These are phyloP conservation scores for Venturia oleaginea DNA, from an alignment of 2,329 filamentous ascomycete species.

Conservation along the genomic window DNA sequence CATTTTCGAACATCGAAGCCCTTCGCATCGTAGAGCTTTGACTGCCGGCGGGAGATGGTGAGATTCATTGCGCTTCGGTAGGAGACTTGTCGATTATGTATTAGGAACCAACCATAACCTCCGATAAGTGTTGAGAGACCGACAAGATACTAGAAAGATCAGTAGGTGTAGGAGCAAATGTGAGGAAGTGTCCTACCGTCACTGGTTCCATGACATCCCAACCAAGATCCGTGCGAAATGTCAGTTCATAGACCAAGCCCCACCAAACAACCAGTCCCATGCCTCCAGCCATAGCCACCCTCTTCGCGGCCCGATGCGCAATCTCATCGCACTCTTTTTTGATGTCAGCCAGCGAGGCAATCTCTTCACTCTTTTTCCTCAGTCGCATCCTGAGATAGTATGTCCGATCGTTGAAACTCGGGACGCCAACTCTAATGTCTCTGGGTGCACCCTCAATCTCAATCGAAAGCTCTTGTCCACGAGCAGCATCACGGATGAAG, in stretches of 20 bases:
- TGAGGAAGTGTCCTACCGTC: slow-evolving; percentile 34
- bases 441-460: slow-evolving; percentile 62
- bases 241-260: slow-evolving; percentile 64
- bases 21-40: slow-evolving; percentile 62
- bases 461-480: slow-evolving; percentile 75
- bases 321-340: slow-evolving; percentile 74
- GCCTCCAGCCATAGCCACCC: slow-evolving; percentile 73
- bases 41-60: slow-evolving; percentile 71
- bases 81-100: slow-evolving; percentile 80
- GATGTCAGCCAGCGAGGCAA: slow-evolving; percentile 60
- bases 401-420: slow-evolving; percentile 82
- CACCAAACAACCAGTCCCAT: slow-evolving; percentile 67
- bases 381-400: slow-evolving; percentile 75
- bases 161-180: background rate
- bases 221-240: slow-evolving; percentile 63
- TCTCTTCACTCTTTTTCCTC: slow-evolving; percentile 58
- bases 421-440: slow-evolving; percentile 70
- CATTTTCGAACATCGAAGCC: slow-evolving; percentile 70
- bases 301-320: slow-evolving; percentile 68
- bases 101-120: slow-evolving; percentile 89
- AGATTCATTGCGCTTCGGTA: slow-evolving; percentile 83
- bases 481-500: slow-evolving; percentile 83
- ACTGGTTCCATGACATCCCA: slow-evolving; percentile 91
- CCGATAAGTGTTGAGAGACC: slow-evolving; percentile 80
- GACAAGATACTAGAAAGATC: slow-evolving; percentile 53